Base-by-base conservation (phyloP, 176 grass and related monocot genomes). In the Eremochloa ophiuroides region DNA sequence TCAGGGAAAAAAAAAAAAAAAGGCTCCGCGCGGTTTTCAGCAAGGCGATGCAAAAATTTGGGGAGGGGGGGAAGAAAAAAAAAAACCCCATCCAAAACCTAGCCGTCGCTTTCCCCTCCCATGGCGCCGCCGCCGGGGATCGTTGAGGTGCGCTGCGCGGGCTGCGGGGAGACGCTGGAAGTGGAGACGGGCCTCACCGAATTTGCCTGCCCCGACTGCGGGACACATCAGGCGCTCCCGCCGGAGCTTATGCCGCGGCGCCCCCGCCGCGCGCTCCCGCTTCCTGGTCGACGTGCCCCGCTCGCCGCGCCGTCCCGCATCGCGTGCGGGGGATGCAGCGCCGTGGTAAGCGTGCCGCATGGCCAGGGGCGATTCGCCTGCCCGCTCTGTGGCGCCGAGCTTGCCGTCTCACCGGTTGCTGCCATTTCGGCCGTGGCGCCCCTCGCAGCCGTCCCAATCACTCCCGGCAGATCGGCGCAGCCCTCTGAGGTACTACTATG, bases 191-290 rank as follows among this genome's bases (percentile, higher is more conserved):
- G 83, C 25, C 59, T 91, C 58, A 91, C 80, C 59, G 76, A 94
- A 73, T 94, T 94, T 27, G 61, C 84, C 28, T 94, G 92, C 64
- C 92, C 92, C 20, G 86, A 87, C 66, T 94, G 83, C 58, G 55
- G 81, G 44, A 87, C 62, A 20, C 51, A 89, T 11, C 92, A 94
- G 63, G 66, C 80, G 28, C 89, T 94, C 40, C 92, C 88, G 25
- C 92, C 86, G 42, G 92, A 89, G 79, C 83, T 91, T 69, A 73
- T 91, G 82, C 89, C 89, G 20, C 69, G 23, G 16, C 92, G 79
- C 33, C 84, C 84, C 48, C 73, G 82, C 63, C 89, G 77, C 47
- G 86, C 85, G 30, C 78, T 91, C 46, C 91, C 88, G 10, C 78
- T 93, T 7, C 85, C 74, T 31, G 74, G 62, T 2, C 69, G 66